Percentiles rank a stretch among this genome's conserved stretches.
These are phyloP conservation scores for Plasmodium falciparum DNA, from an alignment of 169 alveolate genomes.

Conservation along the genomic window DNA sequence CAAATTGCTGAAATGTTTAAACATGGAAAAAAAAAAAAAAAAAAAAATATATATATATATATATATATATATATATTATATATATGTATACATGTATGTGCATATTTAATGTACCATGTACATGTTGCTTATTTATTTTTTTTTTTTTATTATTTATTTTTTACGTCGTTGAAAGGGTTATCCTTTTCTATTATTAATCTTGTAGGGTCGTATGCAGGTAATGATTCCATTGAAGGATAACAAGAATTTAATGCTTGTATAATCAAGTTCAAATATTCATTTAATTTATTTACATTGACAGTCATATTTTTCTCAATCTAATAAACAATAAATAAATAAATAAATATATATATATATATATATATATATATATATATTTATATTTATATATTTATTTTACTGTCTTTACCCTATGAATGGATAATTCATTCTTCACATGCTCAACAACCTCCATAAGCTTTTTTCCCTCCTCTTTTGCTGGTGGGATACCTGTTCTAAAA, in stretches of 20 bases:
- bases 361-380: background rate
- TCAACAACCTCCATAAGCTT: constrained; percentile 89
- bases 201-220: constrained; percentile 95
- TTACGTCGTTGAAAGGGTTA: constrained; percentile 84
- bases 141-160: background rate
- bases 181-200: constrained; percentile 90
- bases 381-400: background rate
- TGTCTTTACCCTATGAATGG: constrained; percentile 83
- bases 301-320: constrained; percentile 82
- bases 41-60: background rate
- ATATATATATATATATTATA: background rate
- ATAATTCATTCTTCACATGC: constrained; percentile 89
- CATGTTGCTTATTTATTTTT: background rate
- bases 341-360: background rate
- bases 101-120: background rate
- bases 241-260: constrained; percentile 94
- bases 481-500: constrained; percentile 95
- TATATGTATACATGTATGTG: background rate
- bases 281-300: constrained; percentile 81
- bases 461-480: constrained; percentile 91
- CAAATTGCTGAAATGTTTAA: constrained; percentile 80
- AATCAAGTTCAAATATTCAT: constrained; percentile 89
- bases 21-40: background rate
- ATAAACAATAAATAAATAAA: constrained; percentile 20
- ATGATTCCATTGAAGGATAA: constrained; percentile 95